These are phyloP conservation scores for Nicotiana otophora DNA, from an alignment of 257 asterid species.

Conservation along the genomic window DNA sequence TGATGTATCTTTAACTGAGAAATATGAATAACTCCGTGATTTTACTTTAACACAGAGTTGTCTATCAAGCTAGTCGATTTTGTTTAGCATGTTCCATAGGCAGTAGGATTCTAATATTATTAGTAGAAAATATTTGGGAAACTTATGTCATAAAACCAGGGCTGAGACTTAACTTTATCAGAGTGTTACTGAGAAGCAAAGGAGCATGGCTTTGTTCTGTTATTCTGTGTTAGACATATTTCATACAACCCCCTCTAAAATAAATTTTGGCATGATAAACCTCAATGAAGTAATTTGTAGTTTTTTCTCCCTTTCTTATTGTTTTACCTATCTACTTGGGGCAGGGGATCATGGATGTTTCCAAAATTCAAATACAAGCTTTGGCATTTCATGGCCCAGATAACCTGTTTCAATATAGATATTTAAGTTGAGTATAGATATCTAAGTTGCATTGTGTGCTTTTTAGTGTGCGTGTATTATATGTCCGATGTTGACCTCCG, in stretches of 20 bases:
- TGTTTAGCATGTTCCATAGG: neutral
- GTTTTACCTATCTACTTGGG: neutral
- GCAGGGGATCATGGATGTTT: neutral
- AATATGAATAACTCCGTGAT: neutral
- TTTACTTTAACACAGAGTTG: neutral
- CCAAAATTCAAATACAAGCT: neutral
- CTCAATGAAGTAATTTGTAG: neutral
- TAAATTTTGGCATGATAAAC: neutral
- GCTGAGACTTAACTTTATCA: neutral
- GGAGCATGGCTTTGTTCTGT: neutral
- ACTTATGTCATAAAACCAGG: neutral
- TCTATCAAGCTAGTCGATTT: neutral
- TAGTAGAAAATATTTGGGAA: neutral
- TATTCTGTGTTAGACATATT: neutral
- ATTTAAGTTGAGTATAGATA: neutral
- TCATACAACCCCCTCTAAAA: too few species aligned
- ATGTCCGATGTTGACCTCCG: too few species aligned
- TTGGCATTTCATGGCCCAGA: neutral
- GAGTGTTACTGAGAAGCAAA: neutral
- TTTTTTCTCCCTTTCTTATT: neutral
- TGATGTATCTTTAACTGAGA: neutral
- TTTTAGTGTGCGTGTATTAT: neutral
- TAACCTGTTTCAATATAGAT: neutral
- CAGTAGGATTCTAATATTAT: neutral
- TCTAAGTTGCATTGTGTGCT: neutral